phyloP scores from a whole-genome alignment of 2,329 filamentous ascomycete species.

The Diaporthe ilicicola region DNA sequence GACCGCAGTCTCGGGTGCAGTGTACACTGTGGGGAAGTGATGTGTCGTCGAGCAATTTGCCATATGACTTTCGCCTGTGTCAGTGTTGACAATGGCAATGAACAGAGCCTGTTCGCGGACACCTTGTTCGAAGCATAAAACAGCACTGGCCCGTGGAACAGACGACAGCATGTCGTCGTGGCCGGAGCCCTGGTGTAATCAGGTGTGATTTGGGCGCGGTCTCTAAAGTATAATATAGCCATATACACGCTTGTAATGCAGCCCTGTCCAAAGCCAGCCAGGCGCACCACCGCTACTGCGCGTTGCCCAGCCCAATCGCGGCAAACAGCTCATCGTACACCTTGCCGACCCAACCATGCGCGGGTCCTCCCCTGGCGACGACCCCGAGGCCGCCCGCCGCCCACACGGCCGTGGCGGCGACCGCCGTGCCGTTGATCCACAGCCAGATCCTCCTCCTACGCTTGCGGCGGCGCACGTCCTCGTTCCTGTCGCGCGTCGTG shows the following conservation, averaged over 20 bases:
- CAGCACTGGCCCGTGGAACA: neutral
- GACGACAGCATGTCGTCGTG: neutral
- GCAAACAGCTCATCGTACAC: constrained; percentile 78
- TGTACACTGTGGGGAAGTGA: too few species aligned
- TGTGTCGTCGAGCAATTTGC: too few species aligned
- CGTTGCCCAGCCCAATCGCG: constrained; percentile 24
- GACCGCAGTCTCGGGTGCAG: too few species aligned
- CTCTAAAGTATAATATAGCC: neutral
- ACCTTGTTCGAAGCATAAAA: neutral
- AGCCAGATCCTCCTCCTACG: constrained; percentile 74
- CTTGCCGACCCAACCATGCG: constrained; percentile 80
- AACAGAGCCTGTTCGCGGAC: neutral
- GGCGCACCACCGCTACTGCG: neutral
- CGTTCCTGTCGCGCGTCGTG: constrained; percentile 47
- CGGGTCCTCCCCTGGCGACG: constrained; percentile 75
- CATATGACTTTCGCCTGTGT: too few species aligned
- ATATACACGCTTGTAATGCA: constrained; percentile 17
- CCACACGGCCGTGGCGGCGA: constrained; percentile 73
- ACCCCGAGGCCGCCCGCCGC: constrained; percentile 82
- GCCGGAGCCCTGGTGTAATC: neutral
- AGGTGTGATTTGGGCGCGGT: neutral
- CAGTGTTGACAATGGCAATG: too few species aligned
- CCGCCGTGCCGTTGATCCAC: constrained; percentile 71
- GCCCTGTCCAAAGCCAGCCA: neutral
- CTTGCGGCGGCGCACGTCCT: constrained; percentile 61